Evolutionary conservation across 2,329 filamentous ascomycete genomes (phyloP).

Genomic region (Ramularia endophylla): DNA sequence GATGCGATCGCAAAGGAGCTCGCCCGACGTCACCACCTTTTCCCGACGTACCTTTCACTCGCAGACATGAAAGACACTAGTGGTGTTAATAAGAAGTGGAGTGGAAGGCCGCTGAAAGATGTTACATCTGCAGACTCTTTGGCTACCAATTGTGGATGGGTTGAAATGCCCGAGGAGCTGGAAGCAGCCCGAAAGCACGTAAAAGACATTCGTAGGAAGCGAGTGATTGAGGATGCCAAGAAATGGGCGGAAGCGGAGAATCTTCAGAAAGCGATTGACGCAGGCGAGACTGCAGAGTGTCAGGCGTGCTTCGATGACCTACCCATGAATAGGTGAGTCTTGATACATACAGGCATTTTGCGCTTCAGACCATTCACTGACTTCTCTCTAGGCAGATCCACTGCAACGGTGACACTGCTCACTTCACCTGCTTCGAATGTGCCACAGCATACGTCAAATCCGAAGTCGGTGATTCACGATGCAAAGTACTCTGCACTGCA

Average conservation of each 20-base stretch:
- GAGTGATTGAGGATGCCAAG: constrained; percentile 16
- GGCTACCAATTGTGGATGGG: constrained; percentile 18
- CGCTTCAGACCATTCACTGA: no score
- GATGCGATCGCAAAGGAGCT: constrained; percentile 32
- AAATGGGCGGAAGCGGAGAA: constrained; percentile 33
- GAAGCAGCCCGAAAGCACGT: constrained; percentile 28
- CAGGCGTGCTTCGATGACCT: constrained; percentile 61
- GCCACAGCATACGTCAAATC: constrained; percentile 59
- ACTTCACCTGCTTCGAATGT: constrained; percentile 68
- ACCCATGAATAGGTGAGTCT: constrained; percentile 59
- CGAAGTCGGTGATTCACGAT: constrained; percentile 63
- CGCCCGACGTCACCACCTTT: constrained; percentile 30
- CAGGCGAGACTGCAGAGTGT: constrained; percentile 56
- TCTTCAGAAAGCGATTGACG: constrained; percentile 27
- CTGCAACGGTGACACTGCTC: constrained; percentile 54
- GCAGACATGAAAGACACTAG: constrained; percentile 21
- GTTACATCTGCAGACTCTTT: constrained; percentile 20
- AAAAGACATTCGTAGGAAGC: constrained; percentile 14
- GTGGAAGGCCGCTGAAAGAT: constrained; percentile 15
- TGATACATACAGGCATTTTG: no score
- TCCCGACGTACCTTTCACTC: constrained; percentile 33
- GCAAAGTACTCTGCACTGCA: constrained; percentile 60
- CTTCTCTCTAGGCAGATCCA: constrained; percentile 63
- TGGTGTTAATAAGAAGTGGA: constrained; percentile 6
- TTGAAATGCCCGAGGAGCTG: constrained; percentile 28